phyloP scores from a whole-genome alignment of 2,329 filamentous ascomycete genomes.

The Diaporthe sp. region DNA sequence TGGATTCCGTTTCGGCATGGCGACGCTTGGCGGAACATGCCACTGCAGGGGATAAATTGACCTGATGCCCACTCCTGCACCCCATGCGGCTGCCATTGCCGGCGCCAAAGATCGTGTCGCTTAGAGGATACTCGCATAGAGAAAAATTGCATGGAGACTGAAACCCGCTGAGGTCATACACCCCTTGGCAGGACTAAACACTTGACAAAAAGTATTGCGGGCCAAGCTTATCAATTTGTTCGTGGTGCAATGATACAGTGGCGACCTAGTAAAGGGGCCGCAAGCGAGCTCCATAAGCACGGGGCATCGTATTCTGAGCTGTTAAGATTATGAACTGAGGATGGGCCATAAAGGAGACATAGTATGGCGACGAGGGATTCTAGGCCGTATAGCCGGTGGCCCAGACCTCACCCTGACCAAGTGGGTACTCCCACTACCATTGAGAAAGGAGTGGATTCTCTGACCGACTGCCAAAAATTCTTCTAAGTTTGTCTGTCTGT shows the following conservation, averaged over 20 bases:
- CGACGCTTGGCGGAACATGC: constrained; percentile 3
- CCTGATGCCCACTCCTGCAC: background rate
- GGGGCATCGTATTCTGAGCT: background rate
- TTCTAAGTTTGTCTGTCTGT: too few species aligned
- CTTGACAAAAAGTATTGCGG: background rate
- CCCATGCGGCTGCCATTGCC: background rate
- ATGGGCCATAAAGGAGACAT: background rate
- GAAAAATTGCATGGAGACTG: background rate
- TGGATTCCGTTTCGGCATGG: constrained; percentile 1
- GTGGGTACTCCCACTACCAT: background rate
- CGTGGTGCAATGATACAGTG: background rate
- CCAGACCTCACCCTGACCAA: background rate
- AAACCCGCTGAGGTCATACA: constrained; percentile 3
- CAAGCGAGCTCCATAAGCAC: background rate
- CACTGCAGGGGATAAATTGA: constrained; percentile 14
- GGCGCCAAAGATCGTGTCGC: background rate
- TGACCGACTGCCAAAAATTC: background rate
- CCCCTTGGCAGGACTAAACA: background rate
- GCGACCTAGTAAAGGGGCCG: background rate
- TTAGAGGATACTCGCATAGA: background rate
- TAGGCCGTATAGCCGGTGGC: background rate
- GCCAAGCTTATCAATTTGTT: constrained; percentile 13
- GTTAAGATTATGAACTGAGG: background rate
- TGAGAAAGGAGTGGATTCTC: background rate
- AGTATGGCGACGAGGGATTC: background rate